These are phyloP conservation scores for Ganoderma boninense DNA, from an alignment of 1,284 basidiomycete genomes.

Conservation along the genomic window DNA sequence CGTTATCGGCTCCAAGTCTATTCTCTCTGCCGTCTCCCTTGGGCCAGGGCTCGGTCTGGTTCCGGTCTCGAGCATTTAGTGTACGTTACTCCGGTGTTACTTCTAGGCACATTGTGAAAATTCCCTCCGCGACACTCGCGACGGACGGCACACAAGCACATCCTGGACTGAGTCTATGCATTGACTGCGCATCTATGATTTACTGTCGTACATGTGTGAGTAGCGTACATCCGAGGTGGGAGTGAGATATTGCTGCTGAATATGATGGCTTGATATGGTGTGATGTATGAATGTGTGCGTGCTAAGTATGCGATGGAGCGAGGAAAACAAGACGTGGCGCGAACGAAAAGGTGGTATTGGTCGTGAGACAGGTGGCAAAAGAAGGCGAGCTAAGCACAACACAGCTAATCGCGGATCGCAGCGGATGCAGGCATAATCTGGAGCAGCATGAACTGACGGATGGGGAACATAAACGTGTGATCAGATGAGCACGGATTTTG, in stretches of 20 bases:
- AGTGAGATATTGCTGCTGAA: constrained; percentile 12
- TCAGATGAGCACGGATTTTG: constrained; percentile 12
- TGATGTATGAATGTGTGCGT: constrained; percentile 12
- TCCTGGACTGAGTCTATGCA: constrained; percentile 24
- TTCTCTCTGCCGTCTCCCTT: background rate
- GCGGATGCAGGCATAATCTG: constrained; percentile 4
- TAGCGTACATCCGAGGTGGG: constrained; percentile 30
- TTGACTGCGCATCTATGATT: constrained; percentile 30
- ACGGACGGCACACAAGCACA: background rate
- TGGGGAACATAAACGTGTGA: constrained; percentile 1
- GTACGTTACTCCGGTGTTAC: constrained; percentile 1
- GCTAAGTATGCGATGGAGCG: constrained; percentile 8
- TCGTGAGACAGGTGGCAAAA: constrained; percentile 12
- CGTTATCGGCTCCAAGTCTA: background rate
- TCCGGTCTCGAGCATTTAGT: background rate
- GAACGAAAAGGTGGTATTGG: constrained; percentile 11
- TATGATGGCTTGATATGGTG: constrained; percentile 17
- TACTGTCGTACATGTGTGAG: constrained; percentile 30
- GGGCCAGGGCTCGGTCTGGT: background rate
- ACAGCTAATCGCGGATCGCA: constrained; percentile 1
- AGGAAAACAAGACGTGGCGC: background rate
- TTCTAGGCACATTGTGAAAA: background rate
- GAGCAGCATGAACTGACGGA: background rate
- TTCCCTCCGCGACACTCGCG: background rate
- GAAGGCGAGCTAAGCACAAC: background rate